Base-by-base conservation (phyloP, 345 rosid species). In the Turnera subulata region DNA sequence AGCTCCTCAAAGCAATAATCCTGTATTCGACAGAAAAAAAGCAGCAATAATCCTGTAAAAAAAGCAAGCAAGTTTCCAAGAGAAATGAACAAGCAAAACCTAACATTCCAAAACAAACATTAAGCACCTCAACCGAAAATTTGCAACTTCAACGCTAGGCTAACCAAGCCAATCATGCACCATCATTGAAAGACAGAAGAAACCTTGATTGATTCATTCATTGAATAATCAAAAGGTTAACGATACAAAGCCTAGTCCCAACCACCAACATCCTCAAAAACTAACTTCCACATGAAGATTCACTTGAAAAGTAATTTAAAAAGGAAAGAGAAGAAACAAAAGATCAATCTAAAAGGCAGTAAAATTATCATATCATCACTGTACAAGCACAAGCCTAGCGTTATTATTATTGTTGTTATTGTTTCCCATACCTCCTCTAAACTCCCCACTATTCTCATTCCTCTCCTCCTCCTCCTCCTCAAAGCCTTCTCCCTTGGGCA, bases 301-400 rank as follows among this genome's bases (percentile, higher is more conserved):
- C 51, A 64, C 55, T 55, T 55, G 10, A 59, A 46, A 40, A 29
- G 35, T 29, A 29, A 29, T 8, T n/a, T 3, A 44, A 44, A 35
- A 29, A 20, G 7, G 12, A 42, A 63, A 44, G 15, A 35, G 53
- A 38, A 33, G 56, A 61, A 50, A 18, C 18, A 35, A 48, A 25
- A 40, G 26, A 26, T 40, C 57, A 46, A 43, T 13, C 40, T 50
- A 19, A 40, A 56, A 16, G 60, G 73, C 63, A 45, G 51, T 20
- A 29, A 17, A n/a, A 21, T 12, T 48, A 11, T 55, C 54, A 53
- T 33, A 19, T 57, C 52, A 45, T 80, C 63, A 93, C 77, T 80
- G 99, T 83, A 93, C 97, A 80, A 87, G 84, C 62, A 89, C 94
- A 18, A 93, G 96, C 74, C 92, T 64, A 54, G 75, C 66, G 38